phyloP scores from a whole-genome alignment of 225 moss, liverwort and hornwort species.

The Neckera pumila region DNA sequence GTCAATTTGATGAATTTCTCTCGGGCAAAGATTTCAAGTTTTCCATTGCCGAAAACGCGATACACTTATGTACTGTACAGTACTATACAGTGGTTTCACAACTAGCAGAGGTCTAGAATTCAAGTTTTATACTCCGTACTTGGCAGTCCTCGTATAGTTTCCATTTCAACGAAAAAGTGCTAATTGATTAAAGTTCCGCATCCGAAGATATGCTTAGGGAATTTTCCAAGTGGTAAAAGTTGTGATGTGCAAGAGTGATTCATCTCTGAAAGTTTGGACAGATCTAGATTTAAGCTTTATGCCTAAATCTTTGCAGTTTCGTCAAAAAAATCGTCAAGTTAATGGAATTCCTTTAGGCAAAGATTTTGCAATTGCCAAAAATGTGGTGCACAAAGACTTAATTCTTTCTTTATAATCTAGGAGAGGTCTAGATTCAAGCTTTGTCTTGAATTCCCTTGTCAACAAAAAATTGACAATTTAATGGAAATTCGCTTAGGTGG shows the following conservation, averaged over 20 bases:
- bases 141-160: no score
- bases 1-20: not conserved
- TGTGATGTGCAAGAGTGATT: not conserved
- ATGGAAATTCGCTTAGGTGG: not conserved
- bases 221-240: not conserved
- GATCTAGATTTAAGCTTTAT: not conserved
- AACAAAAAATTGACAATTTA: no score
- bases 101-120: not conserved
- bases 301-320: not conserved
- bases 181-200: not conserved
- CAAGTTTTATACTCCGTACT: not conserved
- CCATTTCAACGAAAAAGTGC: not conserved
- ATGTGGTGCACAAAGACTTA: not conserved
- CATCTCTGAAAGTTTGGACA: not conserved
- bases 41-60: not conserved
- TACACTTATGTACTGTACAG: not conserved
- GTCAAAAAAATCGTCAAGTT: no score
- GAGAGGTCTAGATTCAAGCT: not conserved
- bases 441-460: no score
- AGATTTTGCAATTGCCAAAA: not conserved
- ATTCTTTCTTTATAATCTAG: not conserved
- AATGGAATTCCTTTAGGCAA: not conserved
- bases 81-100: not conserved
- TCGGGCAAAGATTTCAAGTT: not conserved
- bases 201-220: not conserved